Percentiles rank a stretch among this genome's conserved stretches.
These are phyloP conservation scores for Spatholobus suberectus DNA, from an alignment of 306 rosid species.

Conservation along the genomic window DNA sequence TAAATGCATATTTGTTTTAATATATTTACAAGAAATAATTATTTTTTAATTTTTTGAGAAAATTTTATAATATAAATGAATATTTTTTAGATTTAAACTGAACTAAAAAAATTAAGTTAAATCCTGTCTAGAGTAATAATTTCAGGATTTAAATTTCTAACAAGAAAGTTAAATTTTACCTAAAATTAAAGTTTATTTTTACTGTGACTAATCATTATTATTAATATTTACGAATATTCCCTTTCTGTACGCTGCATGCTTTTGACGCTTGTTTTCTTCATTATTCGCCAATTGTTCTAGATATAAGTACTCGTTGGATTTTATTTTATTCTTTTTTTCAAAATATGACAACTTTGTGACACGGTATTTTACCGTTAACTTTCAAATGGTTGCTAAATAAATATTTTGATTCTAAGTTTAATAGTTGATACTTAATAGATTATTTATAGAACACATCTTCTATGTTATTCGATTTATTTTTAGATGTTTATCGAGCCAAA, in stretches of 20 bases:
- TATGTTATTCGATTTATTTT: too few species aligned
- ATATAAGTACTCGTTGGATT: not conserved
- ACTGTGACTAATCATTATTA: not conserved
- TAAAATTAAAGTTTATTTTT: not conserved
- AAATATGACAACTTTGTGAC: not conserved
- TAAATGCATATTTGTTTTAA: not conserved
- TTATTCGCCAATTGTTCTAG: constrained; percentile 12
- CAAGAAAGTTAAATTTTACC: not conserved
- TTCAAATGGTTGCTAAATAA: not conserved
- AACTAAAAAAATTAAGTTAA: not conserved
- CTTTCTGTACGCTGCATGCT: not conserved
- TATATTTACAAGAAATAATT: not conserved
- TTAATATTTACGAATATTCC: not conserved
- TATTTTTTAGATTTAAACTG: not conserved
- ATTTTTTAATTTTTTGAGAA: not conserved
- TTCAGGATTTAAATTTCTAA: not conserved
- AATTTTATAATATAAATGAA: not conserved
- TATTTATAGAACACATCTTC: too few species aligned
- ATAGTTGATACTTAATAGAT: not conserved
- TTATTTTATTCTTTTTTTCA: not conserved
- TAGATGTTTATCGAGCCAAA: too few species aligned
- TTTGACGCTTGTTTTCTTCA: constrained; percentile 13
- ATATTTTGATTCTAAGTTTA: not conserved
- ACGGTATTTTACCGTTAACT: not conserved
- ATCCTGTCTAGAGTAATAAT: not conserved